These are phyloP conservation scores for Podaxis carcinomalis DNA, from an alignment of 768 basidiomycete genomes.

Conservation along the genomic window DNA sequence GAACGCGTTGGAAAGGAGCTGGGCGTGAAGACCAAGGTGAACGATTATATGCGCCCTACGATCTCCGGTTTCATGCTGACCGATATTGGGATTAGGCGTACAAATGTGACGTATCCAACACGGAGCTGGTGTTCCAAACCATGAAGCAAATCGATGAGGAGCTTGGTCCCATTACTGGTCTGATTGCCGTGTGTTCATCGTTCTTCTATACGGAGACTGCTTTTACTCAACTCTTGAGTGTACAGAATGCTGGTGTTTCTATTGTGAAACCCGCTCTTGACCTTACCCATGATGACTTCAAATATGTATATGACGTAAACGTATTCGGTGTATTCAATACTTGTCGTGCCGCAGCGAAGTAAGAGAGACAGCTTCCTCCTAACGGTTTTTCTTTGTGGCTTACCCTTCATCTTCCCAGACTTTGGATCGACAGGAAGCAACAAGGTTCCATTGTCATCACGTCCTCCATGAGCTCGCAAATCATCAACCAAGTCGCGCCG, in stretches of 20 bases:
- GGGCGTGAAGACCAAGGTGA: slow-evolving; percentile 37
- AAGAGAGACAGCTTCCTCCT: slow-evolving; percentile 14
- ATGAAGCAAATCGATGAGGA: slow-evolving; percentile 48
- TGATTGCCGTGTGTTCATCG: slow-evolving; percentile 46
- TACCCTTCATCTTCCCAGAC: slow-evolving; percentile 21
- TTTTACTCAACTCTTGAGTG: not conserved
- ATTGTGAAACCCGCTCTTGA: slow-evolving; percentile 60
- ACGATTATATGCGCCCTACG: slow-evolving; percentile 23
- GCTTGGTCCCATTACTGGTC: slow-evolving; percentile 42
- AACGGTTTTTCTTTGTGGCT: not conserved
- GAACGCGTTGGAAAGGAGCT: slow-evolving; percentile 42
- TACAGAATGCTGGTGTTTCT: slow-evolving; percentile 59
- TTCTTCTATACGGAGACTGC: not conserved
- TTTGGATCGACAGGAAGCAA: slow-evolving; percentile 36
- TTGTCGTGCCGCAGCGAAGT: slow-evolving; percentile 55
- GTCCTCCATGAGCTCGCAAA: slow-evolving; percentile 63
- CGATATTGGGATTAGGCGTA: slow-evolving; percentile 37
- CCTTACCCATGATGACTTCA: slow-evolving; percentile 50
- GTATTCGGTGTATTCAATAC: slow-evolving; percentile 67
- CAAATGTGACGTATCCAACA: slow-evolving; percentile 55
- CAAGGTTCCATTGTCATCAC: slow-evolving; percentile 59
- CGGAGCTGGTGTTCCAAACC: slow-evolving; percentile 35
- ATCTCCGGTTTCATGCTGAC: not conserved
- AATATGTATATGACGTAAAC: slow-evolving; percentile 51
- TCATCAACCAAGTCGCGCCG: slow-evolving; percentile 47